phyloP scores from a whole-genome alignment of 148 eudicot genomes.

The Heliosperma pusillum region DNA sequence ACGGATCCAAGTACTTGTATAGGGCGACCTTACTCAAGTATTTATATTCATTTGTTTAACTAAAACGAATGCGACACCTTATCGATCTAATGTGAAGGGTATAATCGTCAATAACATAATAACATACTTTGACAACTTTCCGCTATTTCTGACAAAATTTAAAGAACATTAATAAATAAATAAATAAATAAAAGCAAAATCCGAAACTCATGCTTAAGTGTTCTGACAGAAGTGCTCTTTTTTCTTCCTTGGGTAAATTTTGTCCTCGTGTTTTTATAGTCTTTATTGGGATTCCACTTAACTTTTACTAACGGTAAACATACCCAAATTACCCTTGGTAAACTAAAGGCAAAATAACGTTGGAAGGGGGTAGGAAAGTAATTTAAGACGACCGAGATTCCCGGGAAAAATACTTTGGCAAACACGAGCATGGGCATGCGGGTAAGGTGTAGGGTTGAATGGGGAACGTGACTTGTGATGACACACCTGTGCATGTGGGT shows the following conservation, averaged over 20 bases:
- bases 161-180: not conserved
- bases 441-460: conserved; percentile 32
- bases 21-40: no score
- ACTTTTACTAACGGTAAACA: not conserved
- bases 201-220: conserved; percentile 6
- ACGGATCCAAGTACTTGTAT: no score
- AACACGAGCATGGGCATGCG: conserved; percentile 37
- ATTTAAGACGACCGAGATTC: conserved; percentile 32
- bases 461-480: conserved; percentile 24
- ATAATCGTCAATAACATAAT: conserved; percentile 1
- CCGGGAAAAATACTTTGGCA: conserved; percentile 25
- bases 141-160: conserved; percentile 21
- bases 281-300: conserved; percentile 18
- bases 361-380: not conserved
- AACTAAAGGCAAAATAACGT: not conserved
- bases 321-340: conserved; percentile 9
- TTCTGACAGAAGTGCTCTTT: conserved; percentile 1
- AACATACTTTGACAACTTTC: not conserved
- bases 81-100: conserved; percentile 4
- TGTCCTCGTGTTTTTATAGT: conserved; percentile 7
- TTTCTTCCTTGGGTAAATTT: conserved; percentile 4
- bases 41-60: no score
- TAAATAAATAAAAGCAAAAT: not conserved
- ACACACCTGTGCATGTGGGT: conserved; percentile 26
- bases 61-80: no score